A percentile compares a stretch with the other conserved stretches of the same genome.
Evolutionary conservation across 2,329 filamentous ascomycete species (phyloP).

Genomic region (Tolypocladium cylindrosporum): DNA sequence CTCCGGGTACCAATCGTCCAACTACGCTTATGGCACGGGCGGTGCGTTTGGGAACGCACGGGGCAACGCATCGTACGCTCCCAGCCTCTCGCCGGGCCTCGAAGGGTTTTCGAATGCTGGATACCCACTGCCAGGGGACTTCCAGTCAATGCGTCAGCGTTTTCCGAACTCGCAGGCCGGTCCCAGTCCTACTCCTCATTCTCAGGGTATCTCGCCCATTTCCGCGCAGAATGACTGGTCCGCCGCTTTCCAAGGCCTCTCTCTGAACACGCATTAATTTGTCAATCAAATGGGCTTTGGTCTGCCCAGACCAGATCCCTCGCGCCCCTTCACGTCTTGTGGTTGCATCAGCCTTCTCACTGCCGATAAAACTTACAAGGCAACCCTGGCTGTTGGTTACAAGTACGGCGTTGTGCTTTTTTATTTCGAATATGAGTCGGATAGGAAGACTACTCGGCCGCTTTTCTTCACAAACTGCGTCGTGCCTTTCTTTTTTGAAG

Average conservation of each 20-base stretch:
- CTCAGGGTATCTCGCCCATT: conserved; percentile 30
- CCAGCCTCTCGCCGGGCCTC: conserved; percentile 15
- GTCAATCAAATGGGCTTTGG: neutral
- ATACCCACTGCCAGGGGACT: conserved; percentile 29
- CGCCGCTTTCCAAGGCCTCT: conserved; percentile 58
- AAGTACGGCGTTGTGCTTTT: neutral
- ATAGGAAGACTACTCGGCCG: neutral
- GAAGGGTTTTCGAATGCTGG: conserved; percentile 18
- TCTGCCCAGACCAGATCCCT: too few species aligned
- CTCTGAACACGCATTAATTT: conserved; percentile 51
- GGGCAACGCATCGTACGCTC: conserved; percentile 17
- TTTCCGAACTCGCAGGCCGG: conserved; percentile 31
- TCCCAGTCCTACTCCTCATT: conserved; percentile 22
- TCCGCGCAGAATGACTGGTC: conserved; percentile 49
- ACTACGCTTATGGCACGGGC: conserved; percentile 23
- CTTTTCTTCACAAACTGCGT: neutral
- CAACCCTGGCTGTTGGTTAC: neutral
- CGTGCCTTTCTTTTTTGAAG: neutral
- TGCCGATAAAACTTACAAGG: neutral
- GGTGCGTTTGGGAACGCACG: conserved; percentile 23
- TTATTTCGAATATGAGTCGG: neutral
- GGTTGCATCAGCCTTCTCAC: neutral
- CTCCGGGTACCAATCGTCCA: conserved; percentile 22
- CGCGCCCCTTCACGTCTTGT: neutral
- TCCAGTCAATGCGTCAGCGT: conserved; percentile 35